These are phyloP conservation scores for Trifolium subterraneum DNA, from an alignment of 306 rosid genomes.

Conservation along the genomic window DNA sequence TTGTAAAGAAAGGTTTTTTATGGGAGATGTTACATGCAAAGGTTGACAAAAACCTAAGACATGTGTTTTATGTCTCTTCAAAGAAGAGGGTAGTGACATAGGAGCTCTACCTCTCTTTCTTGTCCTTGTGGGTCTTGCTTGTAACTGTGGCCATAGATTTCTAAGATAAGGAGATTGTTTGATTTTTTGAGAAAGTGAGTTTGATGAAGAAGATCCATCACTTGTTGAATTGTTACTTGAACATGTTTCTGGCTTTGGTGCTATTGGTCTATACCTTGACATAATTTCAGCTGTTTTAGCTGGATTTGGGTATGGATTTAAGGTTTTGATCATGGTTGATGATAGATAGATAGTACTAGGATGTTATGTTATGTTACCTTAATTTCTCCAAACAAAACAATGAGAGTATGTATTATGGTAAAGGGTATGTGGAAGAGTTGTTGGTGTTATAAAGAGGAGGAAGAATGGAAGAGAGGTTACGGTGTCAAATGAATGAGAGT, in stretches of 20 bases:
- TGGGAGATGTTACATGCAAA: constrained; percentile 49
- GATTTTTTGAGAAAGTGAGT: constrained; percentile 64
- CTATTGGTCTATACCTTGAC: constrained; percentile 92
- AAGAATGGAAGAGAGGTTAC: neutral
- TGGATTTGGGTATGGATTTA: constrained; percentile 62
- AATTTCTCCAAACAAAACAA: neutral
- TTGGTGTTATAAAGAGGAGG: constrained; percentile 36
- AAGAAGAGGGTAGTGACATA: constrained; percentile 52
- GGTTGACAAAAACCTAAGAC: constrained; percentile 58
- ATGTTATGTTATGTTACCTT: neutral
- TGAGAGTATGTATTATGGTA: neutral
- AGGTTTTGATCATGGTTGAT: constrained; percentile 75
- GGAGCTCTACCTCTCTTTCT: constrained; percentile 74
- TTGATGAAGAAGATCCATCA: constrained; percentile 48
- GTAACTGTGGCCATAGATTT: constrained; percentile 84
- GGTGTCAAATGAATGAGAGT: neutral
- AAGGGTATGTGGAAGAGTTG: neutral
- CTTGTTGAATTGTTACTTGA: constrained; percentile 36
- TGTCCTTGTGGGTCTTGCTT: constrained; percentile 88
- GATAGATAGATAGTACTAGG: neutral
- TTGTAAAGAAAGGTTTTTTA: constrained; percentile 48
- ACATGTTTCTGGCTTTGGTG: constrained; percentile 82
- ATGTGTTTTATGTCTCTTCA: constrained; percentile 62
- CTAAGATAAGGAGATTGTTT: constrained; percentile 77
- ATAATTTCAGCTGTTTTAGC: constrained; percentile 88